A percentile compares a stretch with the other conserved stretches of the same genome.
These are phyloP conservation scores for Gracilaria gracilis DNA, from an alignment of 23 red algal species.

Conservation along the genomic window DNA sequence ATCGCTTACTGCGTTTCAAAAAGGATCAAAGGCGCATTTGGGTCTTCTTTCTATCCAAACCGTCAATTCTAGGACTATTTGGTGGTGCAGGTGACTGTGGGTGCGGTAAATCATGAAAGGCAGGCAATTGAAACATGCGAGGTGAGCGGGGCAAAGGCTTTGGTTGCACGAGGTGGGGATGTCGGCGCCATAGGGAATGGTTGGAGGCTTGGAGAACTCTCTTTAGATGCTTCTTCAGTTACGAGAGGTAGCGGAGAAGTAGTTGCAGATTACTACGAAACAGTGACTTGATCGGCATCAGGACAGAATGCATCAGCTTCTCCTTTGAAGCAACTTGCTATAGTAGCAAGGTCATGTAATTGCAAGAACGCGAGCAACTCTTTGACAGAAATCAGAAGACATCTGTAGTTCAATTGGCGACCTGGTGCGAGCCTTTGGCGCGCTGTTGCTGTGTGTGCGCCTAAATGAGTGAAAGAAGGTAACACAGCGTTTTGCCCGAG, in stretches of 20 bases:
- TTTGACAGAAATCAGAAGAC: conserved; percentile 53
- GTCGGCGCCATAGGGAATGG: not conserved
- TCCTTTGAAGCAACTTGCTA: conserved; percentile 53
- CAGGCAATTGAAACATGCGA: not conserved
- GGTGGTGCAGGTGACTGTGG: conserved; percentile 5
- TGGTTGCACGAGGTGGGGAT: conserved; percentile 11
- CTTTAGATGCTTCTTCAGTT: not conserved
- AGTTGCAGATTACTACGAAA: not conserved
- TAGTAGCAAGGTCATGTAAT: conserved; percentile 49
- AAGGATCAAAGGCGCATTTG: conserved; percentile 23
- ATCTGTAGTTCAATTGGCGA: conserved; percentile 45
- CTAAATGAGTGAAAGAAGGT: conserved; percentile 66
- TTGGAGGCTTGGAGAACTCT: not conserved
- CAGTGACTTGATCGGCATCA: conserved; percentile 42
- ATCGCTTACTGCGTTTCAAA: conserved; percentile 44
- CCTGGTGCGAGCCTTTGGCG: conserved; percentile 33
- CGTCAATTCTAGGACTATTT: conserved; percentile 27
- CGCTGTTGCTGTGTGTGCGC: no score
- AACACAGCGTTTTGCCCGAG: conserved; percentile 85
- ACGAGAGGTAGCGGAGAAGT: not conserved
- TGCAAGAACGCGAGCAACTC: conserved; percentile 70
- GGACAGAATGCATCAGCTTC: conserved; percentile 71
- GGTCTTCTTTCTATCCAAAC: conserved; percentile 50
- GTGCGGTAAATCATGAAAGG: not conserved
- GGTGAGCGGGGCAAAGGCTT: not conserved